Evolutionary conservation across 371 early-diverging fungal genomes (phyloP).

Genomic region (Rhizomucor miehei): DNA sequence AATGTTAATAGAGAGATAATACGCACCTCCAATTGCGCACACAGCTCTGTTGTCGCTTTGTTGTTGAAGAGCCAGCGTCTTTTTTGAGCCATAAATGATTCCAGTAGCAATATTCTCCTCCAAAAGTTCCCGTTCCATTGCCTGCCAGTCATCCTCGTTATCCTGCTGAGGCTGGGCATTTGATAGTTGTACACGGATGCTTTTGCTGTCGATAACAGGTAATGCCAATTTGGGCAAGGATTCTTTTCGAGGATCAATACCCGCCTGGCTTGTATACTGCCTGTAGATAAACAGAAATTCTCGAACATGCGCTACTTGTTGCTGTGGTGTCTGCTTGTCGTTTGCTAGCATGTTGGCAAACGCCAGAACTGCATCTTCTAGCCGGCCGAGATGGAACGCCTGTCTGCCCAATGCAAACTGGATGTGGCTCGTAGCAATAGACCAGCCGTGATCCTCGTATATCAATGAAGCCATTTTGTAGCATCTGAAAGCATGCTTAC

Average conservation of each 20-base stretch:
- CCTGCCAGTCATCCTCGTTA: slow-evolving; percentile 55
- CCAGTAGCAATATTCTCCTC: slow-evolving; percentile 47
- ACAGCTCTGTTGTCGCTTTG: slow-evolving; percentile 52
- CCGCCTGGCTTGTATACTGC: slow-evolving; percentile 42
- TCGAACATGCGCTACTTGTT: slow-evolving; percentile 70
- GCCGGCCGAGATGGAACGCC: slow-evolving; percentile 56
- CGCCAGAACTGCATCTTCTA: slow-evolving; percentile 56
- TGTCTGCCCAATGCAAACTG: slow-evolving; percentile 85
- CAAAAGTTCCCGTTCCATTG: slow-evolving; percentile 61
- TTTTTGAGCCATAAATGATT: slow-evolving; percentile 35
- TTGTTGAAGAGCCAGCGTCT: slow-evolving; percentile 40
- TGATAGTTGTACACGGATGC: slow-evolving; percentile 47
- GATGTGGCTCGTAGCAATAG: slow-evolving; percentile 80
- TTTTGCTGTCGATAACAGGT: slow-evolving; percentile 46
- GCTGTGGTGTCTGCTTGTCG: slow-evolving; percentile 62
- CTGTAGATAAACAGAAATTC: slow-evolving; percentile 80
- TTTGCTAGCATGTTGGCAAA: slow-evolving; percentile 68
- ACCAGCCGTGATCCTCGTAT: slow-evolving; percentile 71
- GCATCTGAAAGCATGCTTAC: slow-evolving; percentile 74
- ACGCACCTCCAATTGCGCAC: slow-evolving; percentile 73
- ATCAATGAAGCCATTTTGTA: slow-evolving; percentile 64
- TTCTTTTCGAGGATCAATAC: slow-evolving; percentile 39
- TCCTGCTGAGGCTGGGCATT: slow-evolving; percentile 40
- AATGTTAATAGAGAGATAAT: too few species aligned
- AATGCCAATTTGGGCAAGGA: slow-evolving; percentile 43